Evolutionary conservation across 345 rosid genomes (phyloP).

Genomic region (Brassica carinata): DNA sequence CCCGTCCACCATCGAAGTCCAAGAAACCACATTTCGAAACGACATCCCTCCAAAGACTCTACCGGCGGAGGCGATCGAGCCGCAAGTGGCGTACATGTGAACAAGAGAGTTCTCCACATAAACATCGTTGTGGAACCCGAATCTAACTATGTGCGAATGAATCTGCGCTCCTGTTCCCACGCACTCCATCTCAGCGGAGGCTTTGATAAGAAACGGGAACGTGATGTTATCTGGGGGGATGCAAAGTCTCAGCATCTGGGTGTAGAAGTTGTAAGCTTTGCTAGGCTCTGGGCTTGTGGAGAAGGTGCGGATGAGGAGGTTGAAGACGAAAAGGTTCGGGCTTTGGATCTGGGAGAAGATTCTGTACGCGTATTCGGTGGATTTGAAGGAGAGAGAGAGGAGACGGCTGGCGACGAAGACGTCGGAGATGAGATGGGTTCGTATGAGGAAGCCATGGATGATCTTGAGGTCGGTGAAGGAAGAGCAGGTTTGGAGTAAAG

Average conservation of each 20-base stretch:
- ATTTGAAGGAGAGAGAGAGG: conserved; percentile 44
- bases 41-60: conserved; percentile 44
- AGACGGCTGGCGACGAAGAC: conserved; percentile 64
- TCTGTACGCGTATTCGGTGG: conserved; percentile 42
- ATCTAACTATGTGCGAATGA: conserved; percentile 56
- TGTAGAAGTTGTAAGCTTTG: conserved; percentile 50
- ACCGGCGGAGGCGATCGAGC: conserved; percentile 53
- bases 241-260: conserved; percentile 40
- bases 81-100: conserved; percentile 60
- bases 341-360: conserved; percentile 55
- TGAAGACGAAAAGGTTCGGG: conserved; percentile 64
- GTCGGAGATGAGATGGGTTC: conserved; percentile 60
- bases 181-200: conserved; percentile 49
- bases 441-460: conserved; percentile 68
- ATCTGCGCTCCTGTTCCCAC: conserved; percentile 53
- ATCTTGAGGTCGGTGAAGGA: conserved; percentile 52
- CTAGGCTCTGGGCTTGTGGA: conserved; percentile 48
- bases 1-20: conserved; percentile 70
- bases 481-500: conserved; percentile 58
- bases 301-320: conserved; percentile 57
- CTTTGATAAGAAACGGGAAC: conserved; percentile 64
- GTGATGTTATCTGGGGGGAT: conserved; percentile 68
- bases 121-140: conserved; percentile 56
- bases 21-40: conserved; percentile 60
- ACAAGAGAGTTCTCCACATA: conserved; percentile 70